These are phyloP conservation scores for Jamesozyma lodderae DNA, from an alignment of 805 yeast species.

Conservation along the genomic window DNA sequence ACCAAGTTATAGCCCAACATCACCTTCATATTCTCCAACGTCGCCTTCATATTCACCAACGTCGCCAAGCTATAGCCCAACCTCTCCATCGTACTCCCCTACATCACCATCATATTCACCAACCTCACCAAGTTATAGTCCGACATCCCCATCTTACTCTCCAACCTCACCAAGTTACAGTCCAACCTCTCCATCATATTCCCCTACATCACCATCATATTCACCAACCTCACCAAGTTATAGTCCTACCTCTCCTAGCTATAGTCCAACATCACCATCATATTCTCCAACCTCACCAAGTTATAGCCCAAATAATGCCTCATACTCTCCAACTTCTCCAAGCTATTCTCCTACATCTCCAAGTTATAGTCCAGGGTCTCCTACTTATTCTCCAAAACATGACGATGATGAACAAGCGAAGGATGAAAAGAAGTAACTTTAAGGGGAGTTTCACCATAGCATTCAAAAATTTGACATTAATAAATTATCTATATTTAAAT, in stretches of 20 bases:
- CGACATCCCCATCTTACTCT: constrained; percentile 63
- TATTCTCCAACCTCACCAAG: constrained; percentile 59
- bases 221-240: constrained; percentile 61
- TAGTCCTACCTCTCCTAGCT: constrained; percentile 69
- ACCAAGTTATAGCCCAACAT: constrained; percentile 71
- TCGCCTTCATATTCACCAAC: constrained; percentile 68
- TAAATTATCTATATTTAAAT: neutral
- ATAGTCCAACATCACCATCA: constrained; percentile 43
- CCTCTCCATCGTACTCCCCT: constrained; percentile 68
- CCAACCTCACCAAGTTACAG: constrained; percentile 64
- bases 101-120: constrained; percentile 61
- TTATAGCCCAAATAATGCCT: constrained; percentile 44
- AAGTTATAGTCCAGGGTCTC: constrained; percentile 56
- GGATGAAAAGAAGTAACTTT: constrained; percentile 9
- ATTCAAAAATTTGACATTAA: constrained; percentile 1
- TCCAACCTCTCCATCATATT: constrained; percentile 55
- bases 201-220: constrained; percentile 68
- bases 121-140: constrained; percentile 72
- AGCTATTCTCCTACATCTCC: constrained; percentile 60
- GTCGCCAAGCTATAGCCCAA: constrained; percentile 65
- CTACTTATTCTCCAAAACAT: constrained; percentile 50
- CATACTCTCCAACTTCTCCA: constrained; percentile 60
- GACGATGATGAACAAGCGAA: constrained; percentile 9
- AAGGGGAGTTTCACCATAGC: constrained; percentile 1
- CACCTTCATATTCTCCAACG: constrained; percentile 74